Evolutionary conservation across 441 rosid genomes (phyloP).

Genomic region (Syzygium syzygioides): DNA sequence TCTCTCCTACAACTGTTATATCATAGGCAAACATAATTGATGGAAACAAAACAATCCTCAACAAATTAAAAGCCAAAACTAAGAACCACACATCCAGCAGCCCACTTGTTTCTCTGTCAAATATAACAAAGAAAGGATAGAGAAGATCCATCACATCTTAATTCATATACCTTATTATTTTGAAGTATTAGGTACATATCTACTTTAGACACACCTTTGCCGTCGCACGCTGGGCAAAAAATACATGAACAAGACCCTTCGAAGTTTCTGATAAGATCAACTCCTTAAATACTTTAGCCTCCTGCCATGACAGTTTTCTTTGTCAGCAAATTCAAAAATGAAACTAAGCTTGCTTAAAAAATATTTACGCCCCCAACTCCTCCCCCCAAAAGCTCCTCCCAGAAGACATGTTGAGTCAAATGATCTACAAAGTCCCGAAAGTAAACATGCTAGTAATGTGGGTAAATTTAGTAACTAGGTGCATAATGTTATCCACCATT

Average conservation of each 20-base stretch:
- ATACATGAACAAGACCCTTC: constrained; percentile 79
- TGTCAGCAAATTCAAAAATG: constrained; percentile 4
- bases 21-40: background rate
- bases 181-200: background rate
- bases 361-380: background rate
- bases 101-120: background rate
- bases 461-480: background rate
- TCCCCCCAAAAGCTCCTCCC: background rate
- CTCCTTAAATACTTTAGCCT: constrained; percentile 69
- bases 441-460: background rate
- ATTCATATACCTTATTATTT: background rate
- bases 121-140: background rate
- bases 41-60: background rate
- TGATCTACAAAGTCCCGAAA: background rate
- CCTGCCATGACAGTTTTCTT: constrained; percentile 43
- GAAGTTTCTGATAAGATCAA: constrained; percentile 69
- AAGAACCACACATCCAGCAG: background rate
- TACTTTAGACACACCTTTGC: constrained; percentile 49
- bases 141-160: background rate
- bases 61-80: background rate
- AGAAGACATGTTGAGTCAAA: background rate
- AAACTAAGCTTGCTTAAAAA: background rate
- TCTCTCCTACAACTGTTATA: background rate
- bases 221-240: constrained; percentile 78
- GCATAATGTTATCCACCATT: too few species aligned